Evolutionary conservation across 2,329 filamentous ascomycete genomes (phyloP).

Genomic region (Beauveria caledonica): DNA sequence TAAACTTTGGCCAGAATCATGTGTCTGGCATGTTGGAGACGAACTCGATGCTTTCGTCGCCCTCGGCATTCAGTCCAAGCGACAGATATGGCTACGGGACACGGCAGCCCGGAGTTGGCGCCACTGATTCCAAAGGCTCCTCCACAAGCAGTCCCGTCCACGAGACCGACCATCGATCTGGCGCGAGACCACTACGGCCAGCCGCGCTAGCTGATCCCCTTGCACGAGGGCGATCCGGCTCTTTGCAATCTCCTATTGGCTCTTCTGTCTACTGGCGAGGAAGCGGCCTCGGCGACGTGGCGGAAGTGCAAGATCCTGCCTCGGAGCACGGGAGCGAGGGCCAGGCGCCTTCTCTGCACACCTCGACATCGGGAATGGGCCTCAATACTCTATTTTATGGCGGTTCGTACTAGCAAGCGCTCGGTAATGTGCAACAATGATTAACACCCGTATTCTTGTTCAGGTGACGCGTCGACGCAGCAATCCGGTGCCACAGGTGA

Average conservation of each 20-base stretch:
- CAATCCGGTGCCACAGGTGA: slow-evolving; percentile 5
- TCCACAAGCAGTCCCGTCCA: slow-evolving; percentile 13
- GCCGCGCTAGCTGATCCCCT: slow-evolving; percentile 50
- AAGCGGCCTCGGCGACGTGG: slow-evolving; percentile 4
- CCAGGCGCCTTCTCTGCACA: neutral
- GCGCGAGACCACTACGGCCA: slow-evolving; percentile 46
- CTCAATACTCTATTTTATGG: slow-evolving; percentile 9
- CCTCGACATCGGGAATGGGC: slow-evolving; percentile 6
- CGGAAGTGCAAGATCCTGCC: neutral
- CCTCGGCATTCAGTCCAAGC: slow-evolving; percentile 26
- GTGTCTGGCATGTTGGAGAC: slow-evolving; percentile 45
- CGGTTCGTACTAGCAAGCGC: slow-evolving; percentile 4
- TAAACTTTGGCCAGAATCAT: slow-evolving; percentile 52
- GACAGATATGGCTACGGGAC: slow-evolving; percentile 36
- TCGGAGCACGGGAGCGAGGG: slow-evolving; percentile 5
- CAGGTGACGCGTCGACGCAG: slow-evolving; percentile 3
- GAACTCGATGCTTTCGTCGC: slow-evolving; percentile 48
- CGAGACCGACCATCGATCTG: slow-evolving; percentile 26
- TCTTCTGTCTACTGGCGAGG: slow-evolving; percentile 50
- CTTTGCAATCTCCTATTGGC: slow-evolving; percentile 49
- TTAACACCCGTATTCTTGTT: slow-evolving; percentile 1
- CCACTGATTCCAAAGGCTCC: slow-evolving; percentile 21
- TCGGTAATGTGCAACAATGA: neutral
- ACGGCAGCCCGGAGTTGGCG: slow-evolving; percentile 31
- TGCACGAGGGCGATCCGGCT: slow-evolving; percentile 48